Base-by-base conservation (phyloP, 108 stramenopile species). In the Cylindrotheca closterium region DNA sequence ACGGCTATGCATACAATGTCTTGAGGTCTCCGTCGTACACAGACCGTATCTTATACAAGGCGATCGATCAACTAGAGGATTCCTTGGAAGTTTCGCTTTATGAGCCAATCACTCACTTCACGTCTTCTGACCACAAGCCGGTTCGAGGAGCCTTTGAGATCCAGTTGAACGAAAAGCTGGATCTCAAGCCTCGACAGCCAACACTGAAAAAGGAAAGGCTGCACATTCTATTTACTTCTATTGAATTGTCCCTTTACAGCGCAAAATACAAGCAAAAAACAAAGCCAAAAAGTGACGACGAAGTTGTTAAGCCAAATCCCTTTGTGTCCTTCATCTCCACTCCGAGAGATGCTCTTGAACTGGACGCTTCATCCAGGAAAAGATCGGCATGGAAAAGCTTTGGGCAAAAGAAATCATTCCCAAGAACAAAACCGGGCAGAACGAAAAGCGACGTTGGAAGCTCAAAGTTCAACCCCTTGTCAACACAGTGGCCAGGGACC, bases 61-160 rank as follows among this genome's bases (percentile, higher is more conserved):
- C 82, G 0, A 69, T 72, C 10, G 70, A 86, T 51, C 80, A 82
- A 30, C 51, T 85, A 25, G 80, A 81, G 0, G 18, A 55, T 10
- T 54, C 52, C 2, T 23, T 92, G 1, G 49, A 54, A 3, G 79
- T 79, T 8, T 47, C 80, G 1, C 47, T 79, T 23, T 92, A 89
- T 60, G 83, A 82, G 47, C 80, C 87, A 21, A 70, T 87, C 30
- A 66, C 74, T 2, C 47, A 74, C 23, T 91, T 83, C 50, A 71
- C 75, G 2, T 67, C 86, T 25, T 79, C 77, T 19, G 88, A 93
- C 60, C 94, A 96, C 82, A 96, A 96, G 62, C 94, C 94, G 1
- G 71, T 96, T 19, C 78, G 87, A 28, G 88, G 77, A 8, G 79
- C 74, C 4, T 80, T 78, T 58, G 47, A 52, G 30, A 69, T 82